Base-by-base conservation (phyloP, 1,284 basidiomycete genomes). In the Cryptococcus wingfieldii region DNA sequence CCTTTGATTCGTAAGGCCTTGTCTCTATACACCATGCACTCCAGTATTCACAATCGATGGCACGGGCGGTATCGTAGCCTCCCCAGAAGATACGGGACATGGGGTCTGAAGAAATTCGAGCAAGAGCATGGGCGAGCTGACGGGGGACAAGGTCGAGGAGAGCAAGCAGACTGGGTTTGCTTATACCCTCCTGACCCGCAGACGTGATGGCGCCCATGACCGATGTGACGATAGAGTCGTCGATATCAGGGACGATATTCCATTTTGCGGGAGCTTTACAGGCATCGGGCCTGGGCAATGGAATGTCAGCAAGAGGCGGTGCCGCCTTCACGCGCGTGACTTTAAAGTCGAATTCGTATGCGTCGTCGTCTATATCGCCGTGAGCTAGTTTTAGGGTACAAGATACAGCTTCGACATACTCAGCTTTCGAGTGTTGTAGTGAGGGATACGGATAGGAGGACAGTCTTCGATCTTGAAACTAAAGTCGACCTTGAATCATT, bases 31-130 rank as follows among this genome's bases (percentile, higher is more conserved):
- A 81, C 88, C 88, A 90, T 14, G 77, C 60, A 28, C 69, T 67
- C 61, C 84, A 74, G 65, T 82, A 79, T 4, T 77, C 72, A 0
- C 81, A 78, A 63, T 78, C 69, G 59, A 85, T 76, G 38, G 88
- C 71, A n/a, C 79, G 68, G 37, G 81, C 72, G 14, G 70, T 69
- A 38, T 80, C 77, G 67, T 87, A 87, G 13, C 88, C 89, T 9
- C 80, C 78, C 84, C 86, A 87, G 67, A 85, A 82, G 16, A 87
- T 67, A 55, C 84, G 78, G 4, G 86, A 84, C 2, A 46, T 25
- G 8, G 47, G 25, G n/a, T 67, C 57, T 18, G 23, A 19, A 1
- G 65, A 54, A 10, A 71, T 54, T 0, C 54, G 42, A 1, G 64
- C 60, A 3, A 69, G 50, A 0, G 60, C 58, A 6, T 47, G 38